phyloP scores from a whole-genome alignment of 805 yeast genomes.

The Yamadazyma olivae region DNA sequence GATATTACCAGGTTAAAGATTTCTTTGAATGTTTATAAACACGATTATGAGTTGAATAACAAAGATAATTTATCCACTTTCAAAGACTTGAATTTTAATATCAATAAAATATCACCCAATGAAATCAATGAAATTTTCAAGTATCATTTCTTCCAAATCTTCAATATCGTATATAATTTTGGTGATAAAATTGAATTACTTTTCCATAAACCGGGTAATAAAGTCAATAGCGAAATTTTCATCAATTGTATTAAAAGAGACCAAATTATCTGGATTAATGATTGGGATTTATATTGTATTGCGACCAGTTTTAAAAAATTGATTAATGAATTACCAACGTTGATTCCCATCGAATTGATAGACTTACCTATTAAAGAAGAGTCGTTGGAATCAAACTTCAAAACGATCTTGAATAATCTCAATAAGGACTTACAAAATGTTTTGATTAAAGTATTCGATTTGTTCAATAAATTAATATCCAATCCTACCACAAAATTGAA shows the following conservation, averaged over 20 bases:
- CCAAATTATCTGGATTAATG: constrained; percentile 51
- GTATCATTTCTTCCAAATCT: constrained; percentile 48
- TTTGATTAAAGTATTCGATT: constrained; percentile 40
- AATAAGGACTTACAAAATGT: constrained; percentile 7
- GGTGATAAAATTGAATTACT: constrained; percentile 43
- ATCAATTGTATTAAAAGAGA: constrained; percentile 50
- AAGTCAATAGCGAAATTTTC: constrained; percentile 41
- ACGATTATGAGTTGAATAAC: constrained; percentile 49
- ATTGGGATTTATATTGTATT: constrained; percentile 55
- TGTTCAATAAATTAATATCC: constrained; percentile 34
- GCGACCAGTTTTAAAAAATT: constrained; percentile 44
- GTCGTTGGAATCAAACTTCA: constrained; percentile 23
- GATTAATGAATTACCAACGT: constrained; percentile 53
- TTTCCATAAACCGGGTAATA: constrained; percentile 58
- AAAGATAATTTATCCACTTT: not conserved
- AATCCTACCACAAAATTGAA: constrained; percentile 43
- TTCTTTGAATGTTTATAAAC: constrained; percentile 69
- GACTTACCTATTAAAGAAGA: constrained; percentile 53
- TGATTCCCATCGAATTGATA: constrained; percentile 50
- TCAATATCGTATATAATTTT: constrained; percentile 45
- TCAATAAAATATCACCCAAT: constrained; percentile 1
- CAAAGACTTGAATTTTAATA: constrained; percentile 1
- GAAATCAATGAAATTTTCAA: constrained; percentile 8
- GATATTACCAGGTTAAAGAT: constrained; percentile 79
- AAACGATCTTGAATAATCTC: constrained; percentile 8